Evolutionary conservation across 2,329 filamentous ascomycete species (phyloP).

Genomic region (Zymoseptoria ardabiliae): DNA sequence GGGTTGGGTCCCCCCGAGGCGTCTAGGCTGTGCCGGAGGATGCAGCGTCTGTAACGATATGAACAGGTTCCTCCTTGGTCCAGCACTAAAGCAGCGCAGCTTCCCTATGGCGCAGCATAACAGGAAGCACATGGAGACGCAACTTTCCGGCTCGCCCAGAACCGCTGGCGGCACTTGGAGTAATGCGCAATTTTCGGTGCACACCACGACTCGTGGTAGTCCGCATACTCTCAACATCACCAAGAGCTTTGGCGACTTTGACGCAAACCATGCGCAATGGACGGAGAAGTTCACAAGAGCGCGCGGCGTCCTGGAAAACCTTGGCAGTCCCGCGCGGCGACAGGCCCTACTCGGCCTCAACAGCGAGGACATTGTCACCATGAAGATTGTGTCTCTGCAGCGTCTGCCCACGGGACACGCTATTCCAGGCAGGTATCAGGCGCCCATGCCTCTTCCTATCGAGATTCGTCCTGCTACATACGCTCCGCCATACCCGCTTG

Average conservation of each 20-base stretch:
- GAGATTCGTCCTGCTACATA: neutral
- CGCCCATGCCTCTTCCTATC: neutral
- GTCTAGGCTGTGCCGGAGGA: neutral
- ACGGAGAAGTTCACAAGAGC: neutral
- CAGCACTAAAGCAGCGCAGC: neutral
- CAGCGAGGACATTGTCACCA: neutral
- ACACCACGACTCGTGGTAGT: neutral
- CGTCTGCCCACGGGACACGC: neutral
- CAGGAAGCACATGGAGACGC: neutral
- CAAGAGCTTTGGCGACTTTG: neutral
- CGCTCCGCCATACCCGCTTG: neutral
- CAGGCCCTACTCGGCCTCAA: neutral
- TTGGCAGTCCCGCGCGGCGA: neutral
- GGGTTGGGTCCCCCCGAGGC: no score
- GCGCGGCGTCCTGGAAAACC: neutral
- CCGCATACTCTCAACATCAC: neutral
- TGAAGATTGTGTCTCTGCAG: neutral
- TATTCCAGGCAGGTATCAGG: neutral
- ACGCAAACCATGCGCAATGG: neutral
- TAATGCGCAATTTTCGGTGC: neutral
- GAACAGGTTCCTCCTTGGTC: neutral
- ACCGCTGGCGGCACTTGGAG: neutral
- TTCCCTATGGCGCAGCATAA: neutral
- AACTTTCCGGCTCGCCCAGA: neutral
- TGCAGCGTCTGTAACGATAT: neutral